Conservation (phyloP, 1,139 yeast species). For the Debaryomyces sp. region DNA sequence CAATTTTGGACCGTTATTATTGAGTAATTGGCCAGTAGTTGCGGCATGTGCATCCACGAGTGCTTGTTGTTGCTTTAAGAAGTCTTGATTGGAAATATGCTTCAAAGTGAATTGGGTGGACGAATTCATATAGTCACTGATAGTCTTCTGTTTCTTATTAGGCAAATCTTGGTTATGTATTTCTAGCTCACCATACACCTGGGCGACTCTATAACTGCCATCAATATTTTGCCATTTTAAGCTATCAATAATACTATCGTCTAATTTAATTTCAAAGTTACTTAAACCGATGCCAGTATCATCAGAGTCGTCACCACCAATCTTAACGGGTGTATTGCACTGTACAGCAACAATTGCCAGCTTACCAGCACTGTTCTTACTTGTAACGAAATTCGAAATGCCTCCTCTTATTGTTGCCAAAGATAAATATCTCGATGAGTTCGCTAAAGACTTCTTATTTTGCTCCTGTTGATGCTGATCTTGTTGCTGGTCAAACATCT, state of each 20-base stretch:
- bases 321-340: conserved; percentile 45
- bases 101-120: conserved; percentile 42
- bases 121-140: conserved; percentile 36
- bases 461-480: conserved; percentile 28
- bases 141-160: conserved; percentile 21
- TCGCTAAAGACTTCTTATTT: conserved; percentile 23
- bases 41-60: conserved; percentile 9
- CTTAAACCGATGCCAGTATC: conserved; percentile 44
- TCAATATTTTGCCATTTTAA: conserved; percentile 85
- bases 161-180: conserved; percentile 32
- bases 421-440: conserved; percentile 36
- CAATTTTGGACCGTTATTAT: conserved; percentile 41
- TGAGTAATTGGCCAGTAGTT: conserved; percentile 10
- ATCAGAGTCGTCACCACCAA: conserved; percentile 53
- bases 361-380: conserved; percentile 18
- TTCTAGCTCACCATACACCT: conserved; percentile 72
- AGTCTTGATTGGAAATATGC: conserved; percentile 19
- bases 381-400: conserved; percentile 22
- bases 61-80: conserved; percentile 15
- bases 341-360: conserved; percentile 38
- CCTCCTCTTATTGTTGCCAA: conserved; percentile 38
- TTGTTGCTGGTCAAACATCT: conserved; percentile 37
- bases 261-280: conserved; percentile 72
- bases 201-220: conserved; percentile 82
- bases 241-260: conserved; percentile 61